A percentile compares a stretch with the other conserved stretches of the same genome.
phyloP scores from a whole-genome alignment of 23 red algal species.

The Gracilariopsis chorda region DNA sequence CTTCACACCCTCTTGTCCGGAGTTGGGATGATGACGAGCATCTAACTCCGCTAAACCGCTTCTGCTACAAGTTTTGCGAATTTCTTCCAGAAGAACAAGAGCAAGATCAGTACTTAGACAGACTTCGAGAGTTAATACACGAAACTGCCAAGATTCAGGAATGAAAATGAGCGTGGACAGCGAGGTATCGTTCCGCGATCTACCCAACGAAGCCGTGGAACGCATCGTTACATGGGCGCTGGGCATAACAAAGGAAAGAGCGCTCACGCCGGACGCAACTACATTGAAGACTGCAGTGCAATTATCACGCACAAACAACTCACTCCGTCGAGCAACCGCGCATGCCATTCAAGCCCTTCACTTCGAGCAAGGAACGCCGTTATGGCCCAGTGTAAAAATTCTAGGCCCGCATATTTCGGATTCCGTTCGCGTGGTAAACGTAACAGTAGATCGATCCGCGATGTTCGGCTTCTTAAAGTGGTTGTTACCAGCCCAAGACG shows the following conservation, averaged over 20 bases:
- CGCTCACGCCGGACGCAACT: not conserved
- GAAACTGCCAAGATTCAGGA: no score
- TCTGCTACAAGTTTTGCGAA: no score
- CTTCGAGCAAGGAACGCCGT: not conserved
- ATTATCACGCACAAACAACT: not conserved
- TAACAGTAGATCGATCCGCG: slow-evolving; percentile 22
- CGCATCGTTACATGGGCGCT: not conserved
- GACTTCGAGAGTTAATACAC: no score
- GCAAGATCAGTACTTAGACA: no score
- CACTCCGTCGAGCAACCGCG: not conserved
- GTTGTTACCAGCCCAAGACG: not conserved
- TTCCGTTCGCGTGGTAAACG: not conserved
- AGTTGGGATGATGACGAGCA: no score
- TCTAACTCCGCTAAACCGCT: no score
- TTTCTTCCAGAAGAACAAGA: no score
- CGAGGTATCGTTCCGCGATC: not conserved
- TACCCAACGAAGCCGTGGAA: not conserved
- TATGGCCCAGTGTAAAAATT: slow-evolving; percentile 35
- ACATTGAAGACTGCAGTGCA: not conserved
- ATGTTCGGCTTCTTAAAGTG: slow-evolving; percentile 50
- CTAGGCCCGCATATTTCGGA: slow-evolving; percentile 14
- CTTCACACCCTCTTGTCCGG: no score
- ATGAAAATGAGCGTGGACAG: not conserved
- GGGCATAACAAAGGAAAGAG: not conserved
- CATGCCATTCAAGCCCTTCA: not conserved